Evolutionary conservation across 495 filamentous ascomycete species (phyloP), one percentile per base, ranked within the genome.

Genomic region (Thozetella sp.): DNA sequence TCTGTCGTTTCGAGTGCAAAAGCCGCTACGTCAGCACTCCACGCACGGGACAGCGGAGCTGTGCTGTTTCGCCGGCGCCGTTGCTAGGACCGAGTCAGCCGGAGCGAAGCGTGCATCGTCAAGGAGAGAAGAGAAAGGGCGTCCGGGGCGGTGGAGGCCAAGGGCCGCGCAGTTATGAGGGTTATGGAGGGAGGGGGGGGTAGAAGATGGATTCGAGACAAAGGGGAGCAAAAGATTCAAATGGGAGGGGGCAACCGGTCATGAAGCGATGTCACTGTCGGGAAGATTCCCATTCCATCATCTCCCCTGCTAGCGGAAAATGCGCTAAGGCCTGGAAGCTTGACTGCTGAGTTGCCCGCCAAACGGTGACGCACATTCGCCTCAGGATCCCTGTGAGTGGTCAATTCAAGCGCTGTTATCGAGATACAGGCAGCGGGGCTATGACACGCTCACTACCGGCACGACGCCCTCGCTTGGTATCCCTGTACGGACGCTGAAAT

Each of bases 291-390:
- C 43, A 48, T n/a, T 3, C 20, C 6, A 10, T 19, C 43, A 13
- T 20, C n/a, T 19, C 9, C 6, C 43, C 43, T 48, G 43, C 30
- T 9, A 37, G 17, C 20, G 43, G 20, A 48, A 13, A n/a, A 48
- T 48, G 43, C 43, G 43, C 43, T 48, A 48, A 48, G 43, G 43
- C 43, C 4, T 15, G 11, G 9, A 48, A 19, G 10, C 20, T 48
- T n/a, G 6, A 45, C 2, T 37, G n/a, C 3, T 17, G 22, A 17
- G 2, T 48, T 48, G n/a, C 45, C 19, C n/a, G 22, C 22, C 55
- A 27, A 25, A 30, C 40, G 48, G 43, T 57, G 55, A 57, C 55
- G 55, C 43, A 57, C 55, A 57, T 50, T 40, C n/a, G 2, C 11
- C 15, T 10, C 2, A 10, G 43, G 19, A 22, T 25, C 3, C 2